These are phyloP conservation scores for Physocladia obscura DNA, from an alignment of 192 early-diverging fungal genomes.

Conservation along the genomic window DNA sequence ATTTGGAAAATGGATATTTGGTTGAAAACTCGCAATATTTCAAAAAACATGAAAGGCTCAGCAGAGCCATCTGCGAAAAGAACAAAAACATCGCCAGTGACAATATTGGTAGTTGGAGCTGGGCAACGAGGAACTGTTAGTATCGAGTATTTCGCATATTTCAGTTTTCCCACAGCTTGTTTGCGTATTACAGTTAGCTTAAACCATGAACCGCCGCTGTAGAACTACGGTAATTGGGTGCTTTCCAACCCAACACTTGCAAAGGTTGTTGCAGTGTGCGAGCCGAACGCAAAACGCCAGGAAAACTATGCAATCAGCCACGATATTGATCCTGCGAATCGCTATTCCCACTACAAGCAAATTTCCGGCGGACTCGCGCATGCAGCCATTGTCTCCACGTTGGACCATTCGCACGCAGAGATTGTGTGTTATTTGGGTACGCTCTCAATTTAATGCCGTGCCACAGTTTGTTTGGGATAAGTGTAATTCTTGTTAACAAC, in stretches of 20 bases:
- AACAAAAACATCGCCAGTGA: constrained; percentile 17
- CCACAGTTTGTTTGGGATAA: neutral
- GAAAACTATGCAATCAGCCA: constrained; percentile 29
- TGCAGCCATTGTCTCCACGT: constrained; percentile 36
- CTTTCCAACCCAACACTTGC: constrained; percentile 38
- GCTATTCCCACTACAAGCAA: constrained; percentile 47
- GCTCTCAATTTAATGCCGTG: neutral
- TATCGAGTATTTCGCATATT: neutral
- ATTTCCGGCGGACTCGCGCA: constrained; percentile 14
- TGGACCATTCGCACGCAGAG: constrained; percentile 53
- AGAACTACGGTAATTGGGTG: constrained; percentile 47
- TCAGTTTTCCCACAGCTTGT: neutral
- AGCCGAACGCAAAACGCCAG: constrained; percentile 39
- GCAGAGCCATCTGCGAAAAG: no score
- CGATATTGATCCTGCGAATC: constrained; percentile 27
- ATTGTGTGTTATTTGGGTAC: constrained; percentile 48
- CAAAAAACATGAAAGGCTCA: no score
- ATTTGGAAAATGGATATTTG: no score
- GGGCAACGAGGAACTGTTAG: constrained; percentile 47
- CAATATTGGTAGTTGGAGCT: constrained; percentile 49
- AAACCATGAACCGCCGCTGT: neutral
- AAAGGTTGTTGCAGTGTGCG: constrained; percentile 54
- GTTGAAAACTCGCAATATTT: no score
- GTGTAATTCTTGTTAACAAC: neutral
- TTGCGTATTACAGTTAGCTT: no score